These are phyloP conservation scores for Alternaria tenuissima DNA, from an alignment of 2,329 filamentous ascomycete species.

Conservation along the genomic window DNA sequence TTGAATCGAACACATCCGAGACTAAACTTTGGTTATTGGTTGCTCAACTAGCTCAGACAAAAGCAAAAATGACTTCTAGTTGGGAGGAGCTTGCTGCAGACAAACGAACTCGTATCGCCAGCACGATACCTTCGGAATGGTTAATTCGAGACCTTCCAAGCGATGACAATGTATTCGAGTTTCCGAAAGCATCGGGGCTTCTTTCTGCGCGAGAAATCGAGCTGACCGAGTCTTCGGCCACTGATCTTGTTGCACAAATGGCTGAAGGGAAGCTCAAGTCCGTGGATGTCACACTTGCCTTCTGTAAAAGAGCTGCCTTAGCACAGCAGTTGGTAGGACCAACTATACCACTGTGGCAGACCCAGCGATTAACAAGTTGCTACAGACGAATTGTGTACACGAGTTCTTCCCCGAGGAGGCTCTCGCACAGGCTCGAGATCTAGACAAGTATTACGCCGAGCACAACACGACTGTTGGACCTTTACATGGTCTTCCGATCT, in stretches of 20 bases:
- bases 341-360: too few species aligned
- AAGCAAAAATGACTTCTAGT: background rate
- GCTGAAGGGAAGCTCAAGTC: slow-evolving; percentile 23
- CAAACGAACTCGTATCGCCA: slow-evolving; percentile 28
- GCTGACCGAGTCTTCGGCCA: slow-evolving; percentile 37
- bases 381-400: slow-evolving; percentile 39
- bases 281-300: slow-evolving; percentile 59
- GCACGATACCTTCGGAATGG: slow-evolving; percentile 39
- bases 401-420: slow-evolving; percentile 55
- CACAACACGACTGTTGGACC: slow-evolving; percentile 45
- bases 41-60: background rate
- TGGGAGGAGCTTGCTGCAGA: slow-evolving; percentile 32
- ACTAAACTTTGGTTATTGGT: background rate
- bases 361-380: background rate
- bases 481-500: slow-evolving; percentile 54
- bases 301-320: slow-evolving; percentile 58
- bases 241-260: slow-evolving; percentile 28
- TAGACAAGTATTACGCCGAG: slow-evolving; percentile 47
- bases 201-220: slow-evolving; percentile 32
- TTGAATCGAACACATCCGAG: background rate
- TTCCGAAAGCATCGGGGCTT: slow-evolving; percentile 30
- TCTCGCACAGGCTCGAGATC: slow-evolving; percentile 46
- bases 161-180: slow-evolving; percentile 20
- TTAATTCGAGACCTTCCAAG: slow-evolving; percentile 14
- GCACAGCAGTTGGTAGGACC: slow-evolving; percentile 64